Evolutionary conservation across 768 basidiomycete genomes (phyloP), one percentile per base, ranked within the genome.

Genomic region (Leccinum subtestaceum): DNA sequence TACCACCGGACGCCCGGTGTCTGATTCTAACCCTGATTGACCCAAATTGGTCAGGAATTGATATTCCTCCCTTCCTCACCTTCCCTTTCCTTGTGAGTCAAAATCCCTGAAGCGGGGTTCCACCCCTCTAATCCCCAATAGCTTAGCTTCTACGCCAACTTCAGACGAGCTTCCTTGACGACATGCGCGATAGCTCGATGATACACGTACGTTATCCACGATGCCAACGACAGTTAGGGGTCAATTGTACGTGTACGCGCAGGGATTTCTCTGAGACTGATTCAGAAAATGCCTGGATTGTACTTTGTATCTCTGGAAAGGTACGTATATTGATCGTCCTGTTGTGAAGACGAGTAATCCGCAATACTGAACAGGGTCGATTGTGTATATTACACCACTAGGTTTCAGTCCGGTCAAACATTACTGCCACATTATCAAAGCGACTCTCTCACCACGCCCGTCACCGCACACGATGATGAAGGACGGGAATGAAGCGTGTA

Each of bases 401-500:
- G n/a, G 58, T n/a, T 15, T 13, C 15, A 8, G 47, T 21, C 47
- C 15, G 11, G 11, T 46, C 11, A 13, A 56, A 65, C 54, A 31
- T 52, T 43, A 32, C 47, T 10, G 51, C 25, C 46, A 15, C 25
- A 48, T 40, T 19, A 40, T 25, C 15, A 40, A 50, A 19, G 21
- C 25, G 21, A 27, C 52, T 21, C 45, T 54, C 52, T 43, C 46
- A 51, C 23, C 56, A 43, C 27, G 32, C 51, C 31, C 17, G 36
- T 25, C 47, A 48, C 21, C 43, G 27, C 31, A 57, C 50, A 50
- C 40, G 32, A 45, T 40, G 40, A 40, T 1, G 36, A 40, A n/a
- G 27, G 58, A 58, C 49, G 59, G 58, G 53, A 61, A 65, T 58
- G 53, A 58, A 62, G 25, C 5, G 29, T 45, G 52, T 46, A 47